Base-by-base conservation (phyloP, 306 rosid genomes). In the Cucumis hystrix region DNA sequence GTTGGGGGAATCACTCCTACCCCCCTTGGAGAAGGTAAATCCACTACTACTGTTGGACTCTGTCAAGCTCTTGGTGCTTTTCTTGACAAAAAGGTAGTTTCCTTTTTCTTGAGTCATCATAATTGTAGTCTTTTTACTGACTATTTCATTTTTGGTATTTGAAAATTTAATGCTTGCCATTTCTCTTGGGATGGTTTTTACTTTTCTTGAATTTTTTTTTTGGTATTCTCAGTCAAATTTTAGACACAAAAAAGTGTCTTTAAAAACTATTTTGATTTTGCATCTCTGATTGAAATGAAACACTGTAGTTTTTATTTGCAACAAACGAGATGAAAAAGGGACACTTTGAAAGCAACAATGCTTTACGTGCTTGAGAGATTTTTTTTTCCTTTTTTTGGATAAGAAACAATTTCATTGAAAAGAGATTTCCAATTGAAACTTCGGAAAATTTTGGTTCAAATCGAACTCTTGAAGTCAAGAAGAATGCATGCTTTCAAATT, bases 11-110 rank as follows among this genome's bases (percentile, higher is more conserved):
- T 95, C 77, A 95, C 99, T 74, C 99, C 99, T 55, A 95, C 99
- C 5, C 96, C 99, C 77, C 99, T 92, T 14, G 97, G 97, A 78
- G 99, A 95, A 89, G 99, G 97, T 64, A 95, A 95, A 84, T 95
- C 99, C 80, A 95, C 99, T 25, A 92, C 99, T n/a, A 90, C 97
- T 45, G 97, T 95, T 63, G 99, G 99, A 30, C 97, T 95, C 57
- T 95, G 99, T 80, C 99, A 95, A 90, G 99, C 99, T 83, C 83
- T 95, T 78, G 99, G 99, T 76, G 96, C 99, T 86, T 95, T 87
- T 83, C 99, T 92, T 81, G 88, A 95, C 76, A 95, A 89, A 80
- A 95, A 92, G 97, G 98, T 95, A 55, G 39, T 54, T 1, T 20
- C 25, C 25, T 23, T 66, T 47, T 28, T 45, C n/a, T 21, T 47